Evolutionary conservation across 192 early-diverging fungal genomes (phyloP).

Genomic region (Backusella sp.): DNA sequence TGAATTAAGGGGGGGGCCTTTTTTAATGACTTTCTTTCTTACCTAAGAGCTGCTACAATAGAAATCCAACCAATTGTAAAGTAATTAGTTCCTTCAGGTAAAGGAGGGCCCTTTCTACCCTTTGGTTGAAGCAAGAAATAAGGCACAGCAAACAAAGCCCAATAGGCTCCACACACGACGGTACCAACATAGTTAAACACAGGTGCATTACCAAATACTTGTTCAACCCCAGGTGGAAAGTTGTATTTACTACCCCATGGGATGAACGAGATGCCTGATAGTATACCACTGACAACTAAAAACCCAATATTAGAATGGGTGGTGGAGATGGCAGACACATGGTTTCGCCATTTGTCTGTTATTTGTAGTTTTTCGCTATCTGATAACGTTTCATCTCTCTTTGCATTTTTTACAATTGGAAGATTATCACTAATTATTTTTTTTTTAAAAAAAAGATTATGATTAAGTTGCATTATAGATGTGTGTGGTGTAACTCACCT

Average conservation of each 20-base stretch:
- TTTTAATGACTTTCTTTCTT: neutral
- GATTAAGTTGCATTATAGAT: neutral
- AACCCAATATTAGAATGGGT: constrained; percentile 46
- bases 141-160: constrained; percentile 39
- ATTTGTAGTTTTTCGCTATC: constrained; percentile 8
- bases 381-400: constrained; percentile 8
- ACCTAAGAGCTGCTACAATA: neutral
- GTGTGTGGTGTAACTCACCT: constrained; percentile 1
- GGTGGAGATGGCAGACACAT: constrained; percentile 46
- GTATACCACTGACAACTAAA: constrained; percentile 25
- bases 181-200: constrained; percentile 22
- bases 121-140: constrained; percentile 39
- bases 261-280: neutral
- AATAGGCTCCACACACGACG: constrained; percentile 34
- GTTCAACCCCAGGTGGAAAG: constrained; percentile 7
- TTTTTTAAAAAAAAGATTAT: neutral
- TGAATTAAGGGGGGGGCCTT: neutral
- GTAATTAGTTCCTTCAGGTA: constrained; percentile 34
- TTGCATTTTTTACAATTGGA: constrained; percentile 21
- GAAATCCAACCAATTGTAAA: constrained; percentile 32
- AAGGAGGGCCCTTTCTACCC: constrained; percentile 37
- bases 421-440: constrained; percentile 15
- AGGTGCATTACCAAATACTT: constrained; percentile 24
- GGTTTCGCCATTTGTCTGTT: constrained; percentile 31
- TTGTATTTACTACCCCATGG: constrained; percentile 7